Conservation (phyloP, 371 early-diverging fungal genomes). For the Mucor plumbeus region DNA sequence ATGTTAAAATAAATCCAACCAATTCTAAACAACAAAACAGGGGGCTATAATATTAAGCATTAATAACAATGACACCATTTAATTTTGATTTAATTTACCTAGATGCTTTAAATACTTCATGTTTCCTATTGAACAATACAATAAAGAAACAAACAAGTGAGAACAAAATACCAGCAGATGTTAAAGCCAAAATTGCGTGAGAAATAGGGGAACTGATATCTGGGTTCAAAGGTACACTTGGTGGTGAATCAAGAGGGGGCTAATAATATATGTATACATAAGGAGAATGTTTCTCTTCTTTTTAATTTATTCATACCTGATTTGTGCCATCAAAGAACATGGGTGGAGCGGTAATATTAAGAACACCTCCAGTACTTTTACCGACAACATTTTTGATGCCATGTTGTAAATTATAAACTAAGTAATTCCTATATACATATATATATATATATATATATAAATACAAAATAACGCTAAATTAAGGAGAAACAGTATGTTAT, state of each 20-base stretch:
- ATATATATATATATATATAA: too few species aligned
- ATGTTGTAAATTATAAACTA: conserved; percentile 59
- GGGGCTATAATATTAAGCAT: conserved; percentile 39
- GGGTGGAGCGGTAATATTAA: conserved; percentile 47
- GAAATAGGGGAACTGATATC: conserved; percentile 48
- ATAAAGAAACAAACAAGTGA: conserved; percentile 39
- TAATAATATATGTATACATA: conserved; percentile 11
- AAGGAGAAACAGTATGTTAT: not conserved
- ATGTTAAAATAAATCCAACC: conserved; percentile 60
- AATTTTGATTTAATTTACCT: conserved; percentile 39
- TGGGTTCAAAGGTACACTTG: conserved; percentile 57
- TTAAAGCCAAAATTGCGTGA: conserved; percentile 48
- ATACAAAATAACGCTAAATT: too few species aligned
- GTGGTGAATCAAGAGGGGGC: conserved; percentile 61
- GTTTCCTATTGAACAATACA: conserved; percentile 45
- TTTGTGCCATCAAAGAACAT: conserved; percentile 62
- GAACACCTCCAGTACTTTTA: conserved; percentile 49
- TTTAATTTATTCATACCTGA: conserved; percentile 24
- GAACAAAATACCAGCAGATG: conserved; percentile 43
- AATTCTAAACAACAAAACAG: conserved; percentile 64
- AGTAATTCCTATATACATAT: conserved; percentile 59
- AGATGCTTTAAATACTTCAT: conserved; percentile 62
- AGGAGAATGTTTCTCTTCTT: not conserved
- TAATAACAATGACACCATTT: not conserved
- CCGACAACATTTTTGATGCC: conserved; percentile 48